Conservation (phyloP, 306 rosid genomes). For the Pterocarpus macrocarpus region DNA sequence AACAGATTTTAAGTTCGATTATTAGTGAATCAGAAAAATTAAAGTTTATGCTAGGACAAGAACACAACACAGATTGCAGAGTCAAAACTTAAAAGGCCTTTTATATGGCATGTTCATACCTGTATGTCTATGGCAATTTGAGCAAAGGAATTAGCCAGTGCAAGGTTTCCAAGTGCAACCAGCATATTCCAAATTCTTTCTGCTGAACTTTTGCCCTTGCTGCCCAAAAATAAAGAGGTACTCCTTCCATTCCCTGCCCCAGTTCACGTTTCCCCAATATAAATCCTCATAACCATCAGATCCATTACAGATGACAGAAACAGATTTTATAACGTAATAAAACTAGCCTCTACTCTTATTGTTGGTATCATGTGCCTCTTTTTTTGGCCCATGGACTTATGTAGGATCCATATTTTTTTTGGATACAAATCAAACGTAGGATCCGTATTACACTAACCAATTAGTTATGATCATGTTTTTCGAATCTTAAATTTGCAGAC, state of each 20-base stretch:
- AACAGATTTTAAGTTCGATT: background rate
- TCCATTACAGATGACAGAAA: background rate
- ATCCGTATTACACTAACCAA: too few species aligned
- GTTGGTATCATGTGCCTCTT: background rate
- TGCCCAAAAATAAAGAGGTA: slow-evolving; percentile 42
- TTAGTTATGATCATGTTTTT: too few species aligned
- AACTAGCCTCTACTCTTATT: background rate
- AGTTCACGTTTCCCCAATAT: background rate
- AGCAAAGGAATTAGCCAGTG: slow-evolving; percentile 60
- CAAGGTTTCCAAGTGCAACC: slow-evolving; percentile 66
- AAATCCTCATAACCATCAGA: too few species aligned
- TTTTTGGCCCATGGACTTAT: too few species aligned
- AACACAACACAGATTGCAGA: background rate
- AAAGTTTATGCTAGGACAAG: background rate
- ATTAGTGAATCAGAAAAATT: background rate
- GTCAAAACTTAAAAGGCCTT: background rate
- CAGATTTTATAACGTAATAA: too few species aligned
- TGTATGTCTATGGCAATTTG: slow-evolving; percentile 58
- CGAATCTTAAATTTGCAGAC: too few species aligned
- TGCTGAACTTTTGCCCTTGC: background rate
- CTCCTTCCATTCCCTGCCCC: slow-evolving; percentile 53
- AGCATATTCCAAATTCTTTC: slow-evolving; percentile 57
- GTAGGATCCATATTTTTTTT: background rate
- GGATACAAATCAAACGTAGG: too few species aligned
- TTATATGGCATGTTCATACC: slow-evolving; percentile 15